Conservation (phyloP, 345 rosid species). For the Hypericum perforatum region DNA sequence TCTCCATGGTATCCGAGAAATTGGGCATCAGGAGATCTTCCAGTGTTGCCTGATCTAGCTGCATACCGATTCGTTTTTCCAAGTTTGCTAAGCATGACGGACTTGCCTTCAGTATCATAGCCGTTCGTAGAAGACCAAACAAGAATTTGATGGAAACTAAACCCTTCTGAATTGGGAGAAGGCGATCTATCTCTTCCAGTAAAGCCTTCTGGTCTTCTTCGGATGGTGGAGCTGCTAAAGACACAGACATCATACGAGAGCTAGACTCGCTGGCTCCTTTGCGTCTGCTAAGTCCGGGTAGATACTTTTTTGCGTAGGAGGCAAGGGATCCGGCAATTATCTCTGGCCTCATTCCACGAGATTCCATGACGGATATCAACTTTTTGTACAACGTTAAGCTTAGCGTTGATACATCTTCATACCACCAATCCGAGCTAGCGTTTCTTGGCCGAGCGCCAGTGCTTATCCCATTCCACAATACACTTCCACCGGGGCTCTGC, state of each 20-base stretch:
- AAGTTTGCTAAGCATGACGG: slow-evolving; percentile 50
- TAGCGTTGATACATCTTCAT: slow-evolving; percentile 70
- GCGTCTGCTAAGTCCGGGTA: slow-evolving; percentile 76
- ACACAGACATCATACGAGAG: slow-evolving; percentile 44
- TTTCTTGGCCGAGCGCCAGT: slow-evolving; percentile 79
- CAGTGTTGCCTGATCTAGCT: slow-evolving; percentile 85
- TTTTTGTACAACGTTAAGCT: slow-evolving; percentile 70
- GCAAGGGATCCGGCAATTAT: slow-evolving; percentile 66
- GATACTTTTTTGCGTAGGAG: slow-evolving; percentile 61
- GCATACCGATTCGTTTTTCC: slow-evolving; percentile 89
- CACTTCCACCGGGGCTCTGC: slow-evolving; percentile 97
- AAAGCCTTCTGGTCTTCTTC: slow-evolving; percentile 81
- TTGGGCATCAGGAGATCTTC: slow-evolving; percentile 96
- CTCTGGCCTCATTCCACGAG: slow-evolving; percentile 67
- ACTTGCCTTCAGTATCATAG: slow-evolving; percentile 63
- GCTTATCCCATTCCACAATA: slow-evolving; percentile 96
- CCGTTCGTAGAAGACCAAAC: slow-evolving; percentile 73
- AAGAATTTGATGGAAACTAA: slow-evolving; percentile 70
- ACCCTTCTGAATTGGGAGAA: slow-evolving; percentile 75
- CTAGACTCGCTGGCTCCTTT: slow-evolving; percentile 56
- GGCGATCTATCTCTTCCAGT: slow-evolving; percentile 60
- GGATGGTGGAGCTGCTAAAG: slow-evolving; percentile 48
- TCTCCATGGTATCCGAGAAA: slow-evolving; percentile 78
- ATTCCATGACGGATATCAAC: slow-evolving; percentile 62
- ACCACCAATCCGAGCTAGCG: slow-evolving; percentile 90